Evolutionary conservation across 2,329 filamentous ascomycete genomes (phyloP), one percentile per base, ranked within the genome.

Genomic region (Neurospora sp.): DNA sequence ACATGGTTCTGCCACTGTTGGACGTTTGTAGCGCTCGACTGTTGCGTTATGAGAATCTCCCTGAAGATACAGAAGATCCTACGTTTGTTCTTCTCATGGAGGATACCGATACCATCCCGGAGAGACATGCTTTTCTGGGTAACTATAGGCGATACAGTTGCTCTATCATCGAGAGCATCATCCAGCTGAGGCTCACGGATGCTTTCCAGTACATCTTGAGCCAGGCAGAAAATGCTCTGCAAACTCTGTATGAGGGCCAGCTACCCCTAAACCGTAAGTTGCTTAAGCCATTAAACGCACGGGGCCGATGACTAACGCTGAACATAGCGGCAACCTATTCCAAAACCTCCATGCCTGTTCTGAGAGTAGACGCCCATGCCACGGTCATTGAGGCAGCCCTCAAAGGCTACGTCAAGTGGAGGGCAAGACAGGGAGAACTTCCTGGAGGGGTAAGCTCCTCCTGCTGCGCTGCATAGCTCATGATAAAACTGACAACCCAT

Each of bases 131-230:
- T 0, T 99, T 99, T 78, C 85, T 98, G 11, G 93, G 95, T 4
- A 98, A 99, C 77, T 99, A 99, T 79, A 87, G 96, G 46, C 88
- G 96, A 71, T 98, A 97, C 77, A 96, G 93, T 78, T 89, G 90
- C 3, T 90, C 92, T 71, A 87, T 97, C 36, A 93, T 99, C 69
- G 95, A 98, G 80, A 87, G 87, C 17, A 93, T 98, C 73, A 93
- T 96, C 28, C 87, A 92, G 73, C 87, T 92, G 74, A 91, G 93
- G 75, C 89, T 94, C 2, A 87, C 91, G 68, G 94, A 97, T 72
- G 95, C 95, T 0, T 89, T 98, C 73, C 87, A 89, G 52, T 92
- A 97, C 79, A 94, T 98, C 68, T 86, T 99, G n/a, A 84, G 85
- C 17, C 89, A 91, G 75, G 91, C 94, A 36, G 91, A 96, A 73